These are phyloP conservation scores for Keqinozyma sinolaborantium DNA, from an alignment of 1,139 yeast species.

Conservation along the genomic window DNA sequence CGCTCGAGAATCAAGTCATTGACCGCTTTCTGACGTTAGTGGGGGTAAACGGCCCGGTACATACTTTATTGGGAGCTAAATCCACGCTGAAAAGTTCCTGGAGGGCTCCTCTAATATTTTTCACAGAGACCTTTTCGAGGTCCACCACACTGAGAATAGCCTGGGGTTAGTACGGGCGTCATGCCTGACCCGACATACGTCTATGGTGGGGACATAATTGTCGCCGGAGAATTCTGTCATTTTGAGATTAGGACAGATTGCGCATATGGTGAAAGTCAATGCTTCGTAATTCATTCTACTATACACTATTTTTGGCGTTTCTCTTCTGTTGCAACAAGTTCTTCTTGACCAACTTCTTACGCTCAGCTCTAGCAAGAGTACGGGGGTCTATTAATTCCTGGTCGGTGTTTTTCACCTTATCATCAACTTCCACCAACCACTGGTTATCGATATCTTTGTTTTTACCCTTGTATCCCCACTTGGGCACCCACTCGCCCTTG, in stretches of 20 bases:
- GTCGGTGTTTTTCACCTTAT: constrained; percentile 58
- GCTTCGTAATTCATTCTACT: constrained; percentile 1
- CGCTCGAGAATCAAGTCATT: constrained; percentile 61
- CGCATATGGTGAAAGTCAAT: not conserved
- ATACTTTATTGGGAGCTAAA: constrained; percentile 46
- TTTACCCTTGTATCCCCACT: constrained; percentile 96
- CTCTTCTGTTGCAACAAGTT: constrained; percentile 85
- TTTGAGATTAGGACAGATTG: not conserved
- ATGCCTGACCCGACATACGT: constrained; percentile 41
- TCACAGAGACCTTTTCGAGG: constrained; percentile 67
- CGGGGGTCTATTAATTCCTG: constrained; percentile 87
- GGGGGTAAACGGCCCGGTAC: constrained; percentile 18
- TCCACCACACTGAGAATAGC: constrained; percentile 76
- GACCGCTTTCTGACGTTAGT: constrained; percentile 40
- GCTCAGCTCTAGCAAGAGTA: constrained; percentile 71
- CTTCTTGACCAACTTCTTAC: constrained; percentile 83
- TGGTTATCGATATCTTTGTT: constrained; percentile 85
- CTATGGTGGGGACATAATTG: constrained; percentile 62
- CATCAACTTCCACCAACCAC: constrained; percentile 96
- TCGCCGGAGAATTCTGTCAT: constrained; percentile 6
- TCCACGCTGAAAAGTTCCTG: constrained; percentile 64
- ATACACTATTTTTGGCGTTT: constrained; percentile 48
- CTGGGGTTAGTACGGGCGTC: constrained; percentile 31
- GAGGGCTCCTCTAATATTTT: constrained; percentile 64
- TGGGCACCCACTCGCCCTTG: constrained; percentile 92